These are phyloP conservation scores for Pseudocercospora vitis DNA, from an alignment of 2,329 filamentous ascomycete genomes.

Conservation along the genomic window DNA sequence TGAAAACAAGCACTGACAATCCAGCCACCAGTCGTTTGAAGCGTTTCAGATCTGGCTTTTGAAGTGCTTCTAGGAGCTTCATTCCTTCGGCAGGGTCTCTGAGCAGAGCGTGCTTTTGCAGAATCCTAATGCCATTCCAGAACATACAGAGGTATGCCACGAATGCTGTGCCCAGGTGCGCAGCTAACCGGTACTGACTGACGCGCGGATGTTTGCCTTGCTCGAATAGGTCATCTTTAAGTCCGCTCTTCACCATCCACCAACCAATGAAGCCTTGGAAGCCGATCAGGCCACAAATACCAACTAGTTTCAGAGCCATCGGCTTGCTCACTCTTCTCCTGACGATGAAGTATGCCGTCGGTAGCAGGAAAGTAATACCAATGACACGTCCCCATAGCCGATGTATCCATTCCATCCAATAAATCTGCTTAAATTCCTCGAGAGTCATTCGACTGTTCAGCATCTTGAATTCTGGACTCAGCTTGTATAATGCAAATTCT, in stretches of 20 bases:
- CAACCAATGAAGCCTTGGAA: slow-evolving; percentile 95
- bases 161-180: slow-evolving; percentile 88
- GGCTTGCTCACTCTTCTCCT: slow-evolving; percentile 72
- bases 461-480: slow-evolving; percentile 87
- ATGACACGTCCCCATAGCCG: slow-evolving; percentile 91
- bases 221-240: slow-evolving; percentile 93
- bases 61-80: slow-evolving; percentile 59
- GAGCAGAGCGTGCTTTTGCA: slow-evolving; percentile 73
- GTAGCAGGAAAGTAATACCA: slow-evolving; percentile 83
- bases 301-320: slow-evolving; percentile 75
- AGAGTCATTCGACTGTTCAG: slow-evolving; percentile 93
- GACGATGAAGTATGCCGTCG: slow-evolving; percentile 83
- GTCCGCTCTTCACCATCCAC: slow-evolving; percentile 99
- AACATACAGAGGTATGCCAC: slow-evolving; percentile 94
- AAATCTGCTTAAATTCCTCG: slow-evolving; percentile 95
- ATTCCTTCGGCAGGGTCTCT: slow-evolving; percentile 60
- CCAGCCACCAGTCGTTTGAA: slow-evolving; percentile 73
- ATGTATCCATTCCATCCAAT: slow-evolving; percentile 99
- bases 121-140: slow-evolving; percentile 78
- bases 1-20: slow-evolving; percentile 75
- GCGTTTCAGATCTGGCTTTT: slow-evolving; percentile 64
- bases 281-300: slow-evolving; percentile 85
- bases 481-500: slow-evolving; percentile 89
- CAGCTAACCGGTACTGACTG: slow-evolving; percentile 86
- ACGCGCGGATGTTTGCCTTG: slow-evolving; percentile 88